phyloP scores from a whole-genome alignment of 345 rosid genomes.

The Moricandia arvensis region DNA sequence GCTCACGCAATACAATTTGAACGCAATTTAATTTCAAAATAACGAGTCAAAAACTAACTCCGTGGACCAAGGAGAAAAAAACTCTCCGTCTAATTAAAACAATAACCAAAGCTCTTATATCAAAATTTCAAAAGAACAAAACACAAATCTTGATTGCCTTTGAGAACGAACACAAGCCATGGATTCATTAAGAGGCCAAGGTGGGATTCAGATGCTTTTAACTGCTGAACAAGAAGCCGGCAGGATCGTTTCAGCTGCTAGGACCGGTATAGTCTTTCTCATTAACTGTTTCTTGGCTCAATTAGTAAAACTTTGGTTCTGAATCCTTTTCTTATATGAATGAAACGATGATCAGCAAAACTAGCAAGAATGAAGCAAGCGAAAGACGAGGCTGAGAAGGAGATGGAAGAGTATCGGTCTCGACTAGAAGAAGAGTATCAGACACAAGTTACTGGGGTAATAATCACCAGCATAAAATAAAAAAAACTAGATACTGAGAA shows the following conservation, averaged over 20 bases:
- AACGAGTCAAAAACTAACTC: constrained; percentile 34
- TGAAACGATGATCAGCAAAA: constrained; percentile 29
- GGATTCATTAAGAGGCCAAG: constrained; percentile 40
- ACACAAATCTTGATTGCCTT: constrained; percentile 20
- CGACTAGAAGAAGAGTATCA: constrained; percentile 38
- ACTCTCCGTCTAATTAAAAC: constrained; percentile 14
- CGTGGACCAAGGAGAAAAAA: constrained; percentile 35
- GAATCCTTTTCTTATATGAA: background rate
- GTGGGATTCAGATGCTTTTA: constrained; percentile 42
- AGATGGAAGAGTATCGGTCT: constrained; percentile 32
- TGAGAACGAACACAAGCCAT: constrained; percentile 26
- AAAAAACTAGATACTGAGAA: background rate
- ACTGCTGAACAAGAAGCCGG: constrained; percentile 47
- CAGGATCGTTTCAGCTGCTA: constrained; percentile 35
- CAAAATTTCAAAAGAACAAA: constrained; percentile 15
- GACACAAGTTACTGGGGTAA: constrained; percentile 37
- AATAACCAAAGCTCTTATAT: constrained; percentile 12
- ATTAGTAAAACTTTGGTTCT: background rate
- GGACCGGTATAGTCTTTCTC: constrained; percentile 28
- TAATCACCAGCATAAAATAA: background rate
- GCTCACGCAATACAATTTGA: background rate
- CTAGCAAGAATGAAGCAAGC: constrained; percentile 44
- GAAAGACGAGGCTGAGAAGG: constrained; percentile 42
- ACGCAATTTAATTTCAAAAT: background rate
- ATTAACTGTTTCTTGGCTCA: background rate